phyloP scores from a whole-genome alignment of 768 basidiomycete genomes.

The Ephemerocybe angulata region DNA sequence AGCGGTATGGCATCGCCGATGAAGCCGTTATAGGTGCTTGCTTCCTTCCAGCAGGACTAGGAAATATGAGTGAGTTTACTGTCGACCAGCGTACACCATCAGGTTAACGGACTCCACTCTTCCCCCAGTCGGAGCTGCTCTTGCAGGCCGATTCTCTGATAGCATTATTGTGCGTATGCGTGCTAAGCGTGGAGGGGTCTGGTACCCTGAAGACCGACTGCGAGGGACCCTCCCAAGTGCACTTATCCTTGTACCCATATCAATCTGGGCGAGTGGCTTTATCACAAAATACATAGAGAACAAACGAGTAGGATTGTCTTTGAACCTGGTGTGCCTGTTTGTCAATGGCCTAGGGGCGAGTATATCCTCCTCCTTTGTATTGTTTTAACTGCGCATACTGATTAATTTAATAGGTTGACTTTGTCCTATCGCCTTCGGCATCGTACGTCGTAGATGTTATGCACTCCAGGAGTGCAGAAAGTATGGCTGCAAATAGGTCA shows the following conservation, averaged over 20 bases:
- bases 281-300: conserved; percentile 49
- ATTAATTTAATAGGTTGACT: conserved; percentile 40
- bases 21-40: conserved; percentile 56
- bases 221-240: conserved; percentile 47
- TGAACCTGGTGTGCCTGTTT: conserved; percentile 31
- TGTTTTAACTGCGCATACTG: background rate
- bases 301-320: conserved; percentile 35
- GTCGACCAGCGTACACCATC: background rate
- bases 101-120: background rate
- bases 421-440: conserved; percentile 45
- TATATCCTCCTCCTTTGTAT: conserved; percentile 1
- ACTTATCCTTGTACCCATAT: conserved; percentile 47
- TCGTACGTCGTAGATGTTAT: conserved; percentile 55
- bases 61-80: conserved; percentile 43
- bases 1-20: conserved; percentile 40
- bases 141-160: conserved; percentile 61
- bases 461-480: conserved; percentile 52
- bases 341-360: conserved; percentile 59
- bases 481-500: conserved; percentile 47
- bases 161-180: conserved; percentile 45
- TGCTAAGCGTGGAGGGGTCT: conserved; percentile 46
- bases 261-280: conserved; percentile 47
- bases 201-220: conserved; percentile 69
- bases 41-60: conserved; percentile 53
- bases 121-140: conserved; percentile 51